phyloP scores from a whole-genome alignment of 1,284 basidiomycete species.

The Schizophyllum commune region DNA sequence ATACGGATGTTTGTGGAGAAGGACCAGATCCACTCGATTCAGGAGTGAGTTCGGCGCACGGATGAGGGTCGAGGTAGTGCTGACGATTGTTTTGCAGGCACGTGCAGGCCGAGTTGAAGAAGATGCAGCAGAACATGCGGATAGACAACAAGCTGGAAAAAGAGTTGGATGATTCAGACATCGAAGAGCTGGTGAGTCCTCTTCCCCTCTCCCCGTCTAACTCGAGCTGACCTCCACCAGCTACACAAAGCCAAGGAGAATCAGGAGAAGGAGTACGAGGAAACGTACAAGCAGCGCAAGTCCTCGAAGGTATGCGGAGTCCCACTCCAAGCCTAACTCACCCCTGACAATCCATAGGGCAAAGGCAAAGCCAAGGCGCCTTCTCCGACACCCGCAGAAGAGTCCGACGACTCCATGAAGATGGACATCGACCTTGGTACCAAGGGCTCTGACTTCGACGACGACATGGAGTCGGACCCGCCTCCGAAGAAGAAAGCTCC shows the following conservation, averaged over 20 bases:
- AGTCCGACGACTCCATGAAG: constrained; percentile 77
- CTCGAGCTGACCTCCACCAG: constrained; percentile 24
- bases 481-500: constrained; percentile 44
- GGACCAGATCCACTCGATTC: constrained; percentile 88
- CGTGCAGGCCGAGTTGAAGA: constrained; percentile 54
- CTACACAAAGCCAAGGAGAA: constrained; percentile 59
- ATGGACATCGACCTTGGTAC: constrained; percentile 47
- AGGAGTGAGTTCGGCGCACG: constrained; percentile 47
- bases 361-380: constrained; percentile 39
- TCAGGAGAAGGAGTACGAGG: constrained; percentile 54
- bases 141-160: constrained; percentile 41
- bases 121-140: constrained; percentile 53
- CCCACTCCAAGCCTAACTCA: constrained; percentile 1
- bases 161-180: constrained; percentile 57
- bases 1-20: constrained; percentile 94
- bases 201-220: neutral
- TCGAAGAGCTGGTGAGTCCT: constrained; percentile 42
- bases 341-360: constrained; percentile 26
- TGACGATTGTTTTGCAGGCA: constrained; percentile 54
- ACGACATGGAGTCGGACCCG: constrained; percentile 44
- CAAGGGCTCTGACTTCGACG: constrained; percentile 46
- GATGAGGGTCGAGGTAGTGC: neutral
- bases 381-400: constrained; percentile 30
- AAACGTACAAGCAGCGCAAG: constrained; percentile 31
- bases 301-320: constrained; percentile 28